Conservation (phyloP, 306 rosid genomes). For the Cicer bijugum region DNA sequence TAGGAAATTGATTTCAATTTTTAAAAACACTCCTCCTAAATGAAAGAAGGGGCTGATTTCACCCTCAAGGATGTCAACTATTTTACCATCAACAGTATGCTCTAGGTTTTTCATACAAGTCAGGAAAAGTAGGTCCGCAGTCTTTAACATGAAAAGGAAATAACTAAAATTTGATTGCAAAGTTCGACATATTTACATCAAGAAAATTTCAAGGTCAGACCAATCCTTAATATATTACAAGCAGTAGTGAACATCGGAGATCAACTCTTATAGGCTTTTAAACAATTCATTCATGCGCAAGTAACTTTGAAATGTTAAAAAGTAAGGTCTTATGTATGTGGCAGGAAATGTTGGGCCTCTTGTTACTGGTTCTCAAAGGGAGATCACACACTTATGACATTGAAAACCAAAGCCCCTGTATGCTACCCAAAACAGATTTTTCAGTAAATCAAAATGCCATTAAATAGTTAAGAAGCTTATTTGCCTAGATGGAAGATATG, state of each 20-base stretch:
- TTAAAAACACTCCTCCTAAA: too few relatives aligned
- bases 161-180: not conserved
- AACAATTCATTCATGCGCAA: not conserved
- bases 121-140: not conserved
- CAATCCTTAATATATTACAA: not conserved
- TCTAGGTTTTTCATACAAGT: not conserved
- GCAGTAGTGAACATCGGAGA: not conserved
- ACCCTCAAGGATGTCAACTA: not conserved
- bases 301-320: not conserved
- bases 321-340: not conserved
- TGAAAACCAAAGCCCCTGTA: not conserved
- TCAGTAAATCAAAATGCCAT: slow-evolving; percentile 3
- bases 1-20: too few relatives aligned
- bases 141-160: slow-evolving; percentile 8
- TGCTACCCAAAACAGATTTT: slow-evolving; percentile 11
- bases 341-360: not conserved
- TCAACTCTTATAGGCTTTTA: slow-evolving; percentile 3
- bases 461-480: not conserved
- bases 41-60: not conserved
- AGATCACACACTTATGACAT: not conserved
- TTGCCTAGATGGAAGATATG: slow-evolving; percentile 6
- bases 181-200: not conserved
- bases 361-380: not conserved
- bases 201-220: not conserved
- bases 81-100: too few relatives aligned